Base-by-base conservation (phyloP, 1,284 basidiomycete genomes). In the Papiliotrema laurentii region DNA sequence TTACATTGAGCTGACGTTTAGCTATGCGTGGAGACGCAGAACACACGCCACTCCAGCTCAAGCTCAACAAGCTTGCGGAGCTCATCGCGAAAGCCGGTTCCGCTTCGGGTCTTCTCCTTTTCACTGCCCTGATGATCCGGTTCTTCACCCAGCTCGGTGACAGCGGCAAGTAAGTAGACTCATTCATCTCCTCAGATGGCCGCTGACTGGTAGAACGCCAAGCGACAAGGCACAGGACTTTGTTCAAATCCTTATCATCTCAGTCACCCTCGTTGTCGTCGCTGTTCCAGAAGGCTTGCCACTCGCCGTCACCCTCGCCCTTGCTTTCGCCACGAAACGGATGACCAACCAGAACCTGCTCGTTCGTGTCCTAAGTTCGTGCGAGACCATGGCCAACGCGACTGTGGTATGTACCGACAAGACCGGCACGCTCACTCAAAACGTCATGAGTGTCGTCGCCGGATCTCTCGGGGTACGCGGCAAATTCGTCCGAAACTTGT, bases 381-480 rank as follows among this genome's bases (percentile, higher is more conserved):
- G 94, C 74, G 94, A 97, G 78, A 97, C 90, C 6, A 98, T 97
- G 93, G 94, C 89, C 28, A 97, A 97, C 68, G 89, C 92, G 13
- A 94, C 87, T 21, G 93, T 97, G 54, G 82, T 97, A 25, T 97
- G 92, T 76, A 97, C 92, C 19, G 91, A 96, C 78, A 97, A 97
- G 78, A 94, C 92, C 1, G 89, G 89, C 42, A 80, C 91, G 6
- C 83, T 92, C 24, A 97, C 94, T 0, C 87, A 91, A 68, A 97
- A 97, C 77, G 79, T 79, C 64, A 98, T 98, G 94, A 83, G 84
- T 16, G 87, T 98, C 61, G 94, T 98, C 44, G 92, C 94, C 14
- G 94, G 94, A 33, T 91, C 91, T 25, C 78, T 97, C 47, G 94
- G 94, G 30, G 82, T 96, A 45, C 85, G 92, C 61, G 87, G 86